Evolutionary conservation across 2,329 filamentous ascomycete species (phyloP).

Genomic region (Sclerotinia borealis): DNA sequence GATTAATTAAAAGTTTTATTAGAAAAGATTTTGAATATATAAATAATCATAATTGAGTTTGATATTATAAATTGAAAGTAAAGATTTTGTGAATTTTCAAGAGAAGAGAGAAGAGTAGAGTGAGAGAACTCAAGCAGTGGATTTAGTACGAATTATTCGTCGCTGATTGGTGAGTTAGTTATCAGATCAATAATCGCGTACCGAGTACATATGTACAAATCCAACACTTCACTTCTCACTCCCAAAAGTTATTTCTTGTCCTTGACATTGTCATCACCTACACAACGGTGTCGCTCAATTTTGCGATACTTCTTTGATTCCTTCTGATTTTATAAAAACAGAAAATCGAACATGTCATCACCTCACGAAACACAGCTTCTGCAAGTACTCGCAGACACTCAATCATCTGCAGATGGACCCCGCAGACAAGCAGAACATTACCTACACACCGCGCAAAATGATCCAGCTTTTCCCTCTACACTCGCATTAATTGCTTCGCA

Average conservation of each 20-base stretch:
- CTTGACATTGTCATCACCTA: too few relatives aligned
- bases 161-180: too few relatives aligned
- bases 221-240: neutral
- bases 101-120: too few relatives aligned
- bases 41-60: too few relatives aligned
- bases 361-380: slow-evolving; percentile 90
- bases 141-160: too few relatives aligned
- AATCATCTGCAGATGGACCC: slow-evolving; percentile 66
- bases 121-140: too few relatives aligned
- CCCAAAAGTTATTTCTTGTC: neutral
- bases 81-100: too few relatives aligned
- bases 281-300: neutral
- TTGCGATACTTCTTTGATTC: neutral
- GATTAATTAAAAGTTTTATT: too few relatives aligned
- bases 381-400: slow-evolving; percentile 79
- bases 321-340: neutral
- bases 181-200: too few relatives aligned
- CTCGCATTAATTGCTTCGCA: slow-evolving; percentile 78
- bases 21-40: too few relatives aligned
- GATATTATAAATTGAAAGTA: too few relatives aligned
- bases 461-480: slow-evolving; percentile 68
- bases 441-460: slow-evolving; percentile 39
- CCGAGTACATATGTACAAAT: neutral
- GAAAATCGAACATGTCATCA: slow-evolving; percentile 24
- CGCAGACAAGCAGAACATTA: slow-evolving; percentile 75